Evolutionary conservation across 257 asterid species (phyloP).

Genomic region (Buddleja alternifolia): DNA sequence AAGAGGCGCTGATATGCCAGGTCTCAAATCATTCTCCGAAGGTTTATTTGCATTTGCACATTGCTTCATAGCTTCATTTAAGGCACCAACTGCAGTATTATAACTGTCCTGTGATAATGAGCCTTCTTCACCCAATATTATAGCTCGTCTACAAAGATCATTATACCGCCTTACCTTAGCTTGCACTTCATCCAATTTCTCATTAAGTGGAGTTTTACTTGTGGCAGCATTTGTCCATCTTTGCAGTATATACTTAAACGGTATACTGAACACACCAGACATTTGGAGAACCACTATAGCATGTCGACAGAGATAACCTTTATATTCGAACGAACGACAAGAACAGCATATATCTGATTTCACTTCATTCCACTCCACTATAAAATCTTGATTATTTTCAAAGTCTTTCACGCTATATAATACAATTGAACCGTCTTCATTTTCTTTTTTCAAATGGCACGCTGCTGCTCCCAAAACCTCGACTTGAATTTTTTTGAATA

Average conservation of each 20-base stretch:
- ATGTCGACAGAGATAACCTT: conserved; percentile 90
- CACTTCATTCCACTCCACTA: conserved; percentile 72
- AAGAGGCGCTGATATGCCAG: conserved; percentile 41
- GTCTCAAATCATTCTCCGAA: conserved; percentile 43
- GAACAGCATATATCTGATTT: conserved; percentile 66
- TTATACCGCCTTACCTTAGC: conserved; percentile 79
- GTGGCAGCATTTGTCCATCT: conserved; percentile 95
- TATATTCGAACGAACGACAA: conserved; percentile 72
- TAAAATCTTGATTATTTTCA: conserved; percentile 60
- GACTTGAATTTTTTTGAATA: conserved; percentile 80
- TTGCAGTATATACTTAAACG: conserved; percentile 72
- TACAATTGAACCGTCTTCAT: conserved; percentile 55
- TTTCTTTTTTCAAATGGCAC: conserved; percentile 83
- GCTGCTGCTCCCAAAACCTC: conserved; percentile 95
- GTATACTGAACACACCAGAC: conserved; percentile 87
- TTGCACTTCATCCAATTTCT: conserved; percentile 79
- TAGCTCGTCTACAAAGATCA: conserved; percentile 85
- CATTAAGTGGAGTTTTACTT: conserved; percentile 63
- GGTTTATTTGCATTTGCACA: conserved; percentile 45
- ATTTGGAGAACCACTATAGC: conserved; percentile 93
- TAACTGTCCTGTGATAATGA: conserved; percentile 84
- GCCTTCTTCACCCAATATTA: conserved; percentile 95
- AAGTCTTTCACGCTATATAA: conserved; percentile 73
- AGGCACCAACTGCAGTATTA: conserved; percentile 60
- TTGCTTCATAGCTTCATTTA: conserved; percentile 66